Percentiles rank a stretch among this genome's conserved stretches.
phyloP scores from a whole-genome alignment of 192 early-diverging fungal genomes.

The Linnemannia exigua region DNA sequence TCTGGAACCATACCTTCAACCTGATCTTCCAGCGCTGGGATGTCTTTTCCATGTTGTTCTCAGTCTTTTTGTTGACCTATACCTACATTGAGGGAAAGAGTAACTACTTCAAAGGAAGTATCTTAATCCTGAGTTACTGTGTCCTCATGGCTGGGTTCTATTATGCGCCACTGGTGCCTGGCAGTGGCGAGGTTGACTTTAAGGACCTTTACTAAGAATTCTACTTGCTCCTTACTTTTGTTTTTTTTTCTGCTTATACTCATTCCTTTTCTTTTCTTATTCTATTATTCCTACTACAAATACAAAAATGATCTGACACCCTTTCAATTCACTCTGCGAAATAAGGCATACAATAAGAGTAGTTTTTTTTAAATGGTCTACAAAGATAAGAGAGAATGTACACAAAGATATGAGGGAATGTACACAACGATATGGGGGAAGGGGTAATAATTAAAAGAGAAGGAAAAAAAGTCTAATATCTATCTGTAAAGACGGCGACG shows the following conservation, averaged over 20 bases:
- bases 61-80: conserved; percentile 86
- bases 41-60: conserved; percentile 60
- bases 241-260: neutral
- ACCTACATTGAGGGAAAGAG: conserved; percentile 95
- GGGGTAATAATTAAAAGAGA: neutral
- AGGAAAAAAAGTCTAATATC: neutral
- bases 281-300: neutral
- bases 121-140: conserved; percentile 88
- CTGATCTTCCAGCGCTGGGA: conserved; percentile 61
- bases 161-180: conserved; percentile 69
- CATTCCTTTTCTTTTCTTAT: neutral
- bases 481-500: conserved; percentile 38
- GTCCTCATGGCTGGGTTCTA: conserved; percentile 86
- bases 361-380: neutral
- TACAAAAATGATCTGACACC: neutral
- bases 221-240: neutral
- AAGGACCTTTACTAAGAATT: neutral
- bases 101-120: conserved; percentile 97
- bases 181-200: conserved; percentile 23
- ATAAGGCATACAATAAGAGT: too few species aligned
- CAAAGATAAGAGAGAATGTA: neutral
- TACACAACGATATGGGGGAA: neutral
- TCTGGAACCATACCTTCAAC: conserved; percentile 55
- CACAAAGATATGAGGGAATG: neutral
- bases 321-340: neutral